phyloP scores from a whole-genome alignment of 257 asterid species.

The Oldenlandia corymbosa region DNA sequence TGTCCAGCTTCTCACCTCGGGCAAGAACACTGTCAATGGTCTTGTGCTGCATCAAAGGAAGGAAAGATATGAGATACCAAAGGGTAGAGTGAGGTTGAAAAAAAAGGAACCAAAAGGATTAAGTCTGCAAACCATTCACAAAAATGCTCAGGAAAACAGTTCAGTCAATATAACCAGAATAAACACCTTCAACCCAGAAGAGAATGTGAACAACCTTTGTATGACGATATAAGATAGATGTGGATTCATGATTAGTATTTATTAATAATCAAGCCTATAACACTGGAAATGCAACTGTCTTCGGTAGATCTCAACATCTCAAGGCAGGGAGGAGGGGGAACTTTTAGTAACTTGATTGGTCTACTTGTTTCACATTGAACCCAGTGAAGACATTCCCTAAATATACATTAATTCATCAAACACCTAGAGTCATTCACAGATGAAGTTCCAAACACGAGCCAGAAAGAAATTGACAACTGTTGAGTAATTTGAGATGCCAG shows the following conservation, averaged over 20 bases:
- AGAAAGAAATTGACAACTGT: background rate
- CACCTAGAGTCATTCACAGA: background rate
- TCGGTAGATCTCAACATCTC: no score
- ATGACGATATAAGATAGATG: background rate
- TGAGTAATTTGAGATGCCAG: background rate
- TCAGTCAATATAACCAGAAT: background rate
- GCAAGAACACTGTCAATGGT: slow-evolving; percentile 91
- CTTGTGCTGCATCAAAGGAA: slow-evolving; percentile 60
- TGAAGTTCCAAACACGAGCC: no score
- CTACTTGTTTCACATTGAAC: no score
- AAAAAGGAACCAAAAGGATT: background rate
- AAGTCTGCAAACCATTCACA: background rate
- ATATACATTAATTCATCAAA: no score
- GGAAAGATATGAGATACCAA: slow-evolving; percentile 13
- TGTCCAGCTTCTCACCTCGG: slow-evolving; percentile 91
- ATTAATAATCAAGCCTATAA: background rate
- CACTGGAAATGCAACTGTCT: background rate
- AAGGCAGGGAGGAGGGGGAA: background rate
- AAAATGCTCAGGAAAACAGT: background rate
- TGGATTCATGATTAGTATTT: background rate
- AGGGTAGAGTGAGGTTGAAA: background rate
- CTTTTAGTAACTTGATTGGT: background rate
- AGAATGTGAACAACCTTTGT: background rate
- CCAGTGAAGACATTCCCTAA: no score
- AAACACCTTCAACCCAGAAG: no score